Base-by-base conservation (phyloP, 768 basidiomycete genomes). In the Mycena kentingensis region DNA sequence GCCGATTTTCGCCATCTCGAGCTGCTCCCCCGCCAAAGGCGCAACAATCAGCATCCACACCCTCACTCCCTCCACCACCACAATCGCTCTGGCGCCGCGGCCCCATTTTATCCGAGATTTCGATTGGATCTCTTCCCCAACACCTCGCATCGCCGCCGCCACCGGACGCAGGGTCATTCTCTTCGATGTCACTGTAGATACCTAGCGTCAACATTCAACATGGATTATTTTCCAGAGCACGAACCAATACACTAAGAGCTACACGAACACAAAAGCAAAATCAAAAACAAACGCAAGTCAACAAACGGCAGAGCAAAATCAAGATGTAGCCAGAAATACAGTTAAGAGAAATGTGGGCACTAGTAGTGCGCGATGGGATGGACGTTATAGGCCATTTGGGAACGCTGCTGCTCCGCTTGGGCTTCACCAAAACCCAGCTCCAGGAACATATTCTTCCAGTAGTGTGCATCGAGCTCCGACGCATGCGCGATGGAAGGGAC, bases 1-100 rank as follows among this genome's bases (percentile, higher is more conserved):
- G 65, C 78, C 88, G 10, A 84, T 88, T 61, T 93, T 93, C 69
- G 90, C 86, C 32, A 82, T 91, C 48, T 84, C 88, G 7, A 77
- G 84, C 5, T 76, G 78, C 60, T 79, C 79, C 3, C 74, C 82
- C 10, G 66, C 68, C 29, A 80, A 74, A 54, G 89, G 87, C 49
- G 90, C 88, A 25, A 68, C 80, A 26, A 74, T 93, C 32, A 80
- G 89, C 61, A 75, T 92, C 35, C 80, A 89, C 70, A 88, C 87
- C 60, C 73, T 77, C 38, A 77, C 77, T 46, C 78, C 84, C 22
- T 79, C 82, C 51, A 87, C 88, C 24, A 82, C 80, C 15, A 68
- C 75, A 8, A 81, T 90, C 45, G 69, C 68, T 36, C 63, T 92
- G 48, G 77, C 77, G 24, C 74, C 81, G 24, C 79, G 79, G 22